Base-by-base conservation (phyloP, 2,329 filamentous ascomycete genomes). In the Rhinocladiella mackenziei region DNA sequence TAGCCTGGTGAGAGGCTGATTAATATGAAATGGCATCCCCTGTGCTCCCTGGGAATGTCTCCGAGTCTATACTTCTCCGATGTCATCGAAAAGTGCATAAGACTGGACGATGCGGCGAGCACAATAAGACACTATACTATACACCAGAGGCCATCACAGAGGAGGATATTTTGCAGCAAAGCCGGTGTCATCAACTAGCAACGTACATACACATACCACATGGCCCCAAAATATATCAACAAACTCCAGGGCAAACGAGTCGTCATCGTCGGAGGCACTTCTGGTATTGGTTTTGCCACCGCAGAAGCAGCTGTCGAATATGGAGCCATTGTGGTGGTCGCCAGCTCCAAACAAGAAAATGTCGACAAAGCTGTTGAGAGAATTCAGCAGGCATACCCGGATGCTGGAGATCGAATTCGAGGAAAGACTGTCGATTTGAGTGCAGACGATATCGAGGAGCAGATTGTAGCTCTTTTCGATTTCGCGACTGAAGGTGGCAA, bases 201-300 rank as follows among this genome's bases (percentile, higher is more conserved):
- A n/a, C n/a, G n/a, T n/a, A n/a, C n/a, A n/a, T n/a, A n/a, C n/a
- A n/a, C n/a, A n/a, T n/a, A n/a, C n/a, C n/a, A n/a, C 33, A 47
- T 47, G 43, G 14, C 39, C 14, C 29, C 60, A 59, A 58, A 56
- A 51, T 61, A 57, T 19, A 54, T 47, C 13, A 63, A 64, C 55
- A 76, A 75, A 57, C 71, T 77, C 22, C 50, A 61, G 13, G 61
- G 59, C 51, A 59, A 63, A 19, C 69, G 66, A 23, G 61, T 78
- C 42, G 65, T 78, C 41, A 60, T 78, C 50, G 63, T 77, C 17
- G 76, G 75, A 14, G 74, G 73, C 28, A 71, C 69, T 25, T 65
- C 67, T 32, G 75, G 76, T 41, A 70, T 78, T 29, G 76, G 75
- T 28, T 76, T 68, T 56, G 62, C 59, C 45, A 68, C 73, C 6